Conservation (phyloP, 768 basidiomycete genomes). For the Leucocoprinus leucothites region DNA sequence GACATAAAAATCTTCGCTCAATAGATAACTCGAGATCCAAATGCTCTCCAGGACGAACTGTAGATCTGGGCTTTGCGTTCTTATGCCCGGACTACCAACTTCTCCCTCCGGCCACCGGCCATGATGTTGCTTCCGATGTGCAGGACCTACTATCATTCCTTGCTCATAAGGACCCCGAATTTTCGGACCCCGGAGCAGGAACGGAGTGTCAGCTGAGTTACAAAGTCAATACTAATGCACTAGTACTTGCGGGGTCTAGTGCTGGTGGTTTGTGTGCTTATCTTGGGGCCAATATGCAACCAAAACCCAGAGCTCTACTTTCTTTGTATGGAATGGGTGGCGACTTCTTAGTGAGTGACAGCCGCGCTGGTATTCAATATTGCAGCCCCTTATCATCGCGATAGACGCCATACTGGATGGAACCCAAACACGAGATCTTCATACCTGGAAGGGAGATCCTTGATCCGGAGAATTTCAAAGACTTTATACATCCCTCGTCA, state of each 20-base stretch:
- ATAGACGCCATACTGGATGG: constrained; percentile 46
- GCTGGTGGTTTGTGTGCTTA: constrained; percentile 66
- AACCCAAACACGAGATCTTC: constrained; percentile 46
- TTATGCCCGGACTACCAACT: constrained; percentile 65
- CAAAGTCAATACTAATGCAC: constrained; percentile 37
- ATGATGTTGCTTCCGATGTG: constrained; percentile 57
- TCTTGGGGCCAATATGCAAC: constrained; percentile 48
- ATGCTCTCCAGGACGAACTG: constrained; percentile 38
- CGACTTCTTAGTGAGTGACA: constrained; percentile 41
- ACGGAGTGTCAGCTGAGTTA: constrained; percentile 16
- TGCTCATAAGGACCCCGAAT: constrained; percentile 12
- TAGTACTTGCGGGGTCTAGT: constrained; percentile 56
- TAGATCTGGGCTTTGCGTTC: constrained; percentile 48
- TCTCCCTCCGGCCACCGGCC: constrained; percentile 49
- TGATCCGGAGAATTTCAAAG: constrained; percentile 41
- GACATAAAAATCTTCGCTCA: constrained; percentile 6
- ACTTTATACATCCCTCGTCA: constrained; percentile 44
- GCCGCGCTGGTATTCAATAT: not conserved
- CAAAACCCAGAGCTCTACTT: constrained; percentile 51
- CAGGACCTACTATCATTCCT: constrained; percentile 53
- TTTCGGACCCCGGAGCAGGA: not conserved
- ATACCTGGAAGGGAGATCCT: constrained; percentile 54
- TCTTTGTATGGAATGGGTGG: constrained; percentile 68
- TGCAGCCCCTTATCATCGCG: not conserved
- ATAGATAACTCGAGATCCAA: not conserved